Base-by-base conservation (phyloP, 1,284 basidiomycete species). In the Hypsizygus ulmarius region DNA sequence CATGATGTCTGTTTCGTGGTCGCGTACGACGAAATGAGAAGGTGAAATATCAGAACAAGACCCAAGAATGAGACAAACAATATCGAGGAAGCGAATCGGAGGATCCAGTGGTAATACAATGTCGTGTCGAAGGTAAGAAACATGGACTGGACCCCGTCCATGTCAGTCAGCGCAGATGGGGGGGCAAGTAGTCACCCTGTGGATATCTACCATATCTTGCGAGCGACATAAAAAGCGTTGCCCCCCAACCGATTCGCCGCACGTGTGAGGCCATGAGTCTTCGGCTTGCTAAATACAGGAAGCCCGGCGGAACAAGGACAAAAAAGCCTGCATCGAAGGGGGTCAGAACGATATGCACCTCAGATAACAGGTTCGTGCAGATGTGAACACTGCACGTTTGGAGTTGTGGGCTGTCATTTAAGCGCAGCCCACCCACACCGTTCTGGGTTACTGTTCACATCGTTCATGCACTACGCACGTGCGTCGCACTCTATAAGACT, bases 1-100 rank as follows among this genome's bases (percentile, higher is more conserved):
- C 82, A 84, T 38, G 81, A 69, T 14, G 65, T 62, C 54, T 77
- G 70, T 54, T 77, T 78, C 37, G 63, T 43, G 1, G 67, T 66
- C 3, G 63, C 41, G 57, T 71, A 77, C 25, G 35, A 45, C 0
- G 64, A 60, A 0, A 68, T 59, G 16, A 73, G 52, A n/a, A 66
- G 0, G 40, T 62, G 50, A 62, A 77, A 81, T 1, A 61, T 34
- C 18, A 49, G 10, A 35, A 50, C 36, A n/a, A 58, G 38, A 35
- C 39, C 47, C 35, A 18, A 43, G 14, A 35, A 59, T 44, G 50
- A 76, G 59, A 44, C 49, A 18, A 29, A 62, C 14, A 33, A 70
- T 52, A 43, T 55, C 42, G 40, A 58, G 28, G 50, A 54, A 14
- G 39, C n/a, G 33, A 38, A n/a, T 38, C 35, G 41, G 10, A 48